Base-by-base conservation (phyloP, 1,139 yeast genomes). In the Kodamaea sp. region DNA sequence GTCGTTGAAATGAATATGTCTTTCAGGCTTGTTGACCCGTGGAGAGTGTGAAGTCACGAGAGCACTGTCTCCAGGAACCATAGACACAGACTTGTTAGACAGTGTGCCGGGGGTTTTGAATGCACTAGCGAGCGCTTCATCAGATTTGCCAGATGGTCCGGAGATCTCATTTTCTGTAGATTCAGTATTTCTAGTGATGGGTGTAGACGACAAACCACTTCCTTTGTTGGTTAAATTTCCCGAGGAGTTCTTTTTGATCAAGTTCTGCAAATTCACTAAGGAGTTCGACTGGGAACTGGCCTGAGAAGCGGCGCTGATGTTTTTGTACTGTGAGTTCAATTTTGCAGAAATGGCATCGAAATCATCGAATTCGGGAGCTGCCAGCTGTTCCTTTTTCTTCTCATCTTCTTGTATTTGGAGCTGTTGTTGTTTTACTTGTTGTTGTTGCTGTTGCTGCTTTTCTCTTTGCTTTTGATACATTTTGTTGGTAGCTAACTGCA, bases 1-100 rank as follows among this genome's bases (percentile, higher is more conserved):
- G 53, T 88, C 95, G 54, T 84, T 90, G 62, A 92, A 92, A 61
- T 89, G 97, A 38, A 90, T 89, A 46, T 76, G 92, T 42, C 92
- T 73, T 30, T 62, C 66, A 35, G 61, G 64, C 43, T 61, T 61
- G 7, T 15, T 13, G 7, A 15, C 7, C 15, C 8, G 9, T 4
- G 21, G 21, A 19, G 21, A 19, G 9, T 19, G 7, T 9, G 9
- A 19, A 19, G 21, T 19, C 9, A 7, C 21, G 8, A 19, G 9
- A n/a, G 28, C 6, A 7, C 18, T 18, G n/a, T 12, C 3, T n/a
- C 18, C 28, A 13, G 14, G 25, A 12, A 9, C 16, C 8, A 19
- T 5, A n/a, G 31, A 11, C 14, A 20, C 30, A 14, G 22, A 8
- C 15, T 12, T 11, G 23, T 20, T 18, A 15, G 26, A 13, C 15